phyloP scores from a whole-genome alignment of 176 grass and related monocot species.

The Panicum miliaceum region DNA sequence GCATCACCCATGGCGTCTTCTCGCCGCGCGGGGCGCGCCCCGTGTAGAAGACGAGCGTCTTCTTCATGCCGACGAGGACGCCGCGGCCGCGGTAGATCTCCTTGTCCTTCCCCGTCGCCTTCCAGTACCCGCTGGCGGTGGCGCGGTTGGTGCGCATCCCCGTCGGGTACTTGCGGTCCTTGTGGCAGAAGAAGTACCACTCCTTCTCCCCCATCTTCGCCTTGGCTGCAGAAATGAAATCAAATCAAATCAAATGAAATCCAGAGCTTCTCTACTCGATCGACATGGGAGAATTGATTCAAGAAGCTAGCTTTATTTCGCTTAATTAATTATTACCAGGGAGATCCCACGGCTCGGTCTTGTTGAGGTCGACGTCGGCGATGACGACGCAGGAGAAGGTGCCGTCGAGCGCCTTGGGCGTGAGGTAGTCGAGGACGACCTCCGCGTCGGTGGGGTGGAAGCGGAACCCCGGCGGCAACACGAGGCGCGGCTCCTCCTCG shows the following conservation, averaged over 20 bases:
- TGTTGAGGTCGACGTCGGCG: conserved; percentile 90
- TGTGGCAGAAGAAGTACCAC: conserved; percentile 89
- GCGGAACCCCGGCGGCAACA: conserved; percentile 81
- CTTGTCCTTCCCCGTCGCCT: conserved; percentile 93
- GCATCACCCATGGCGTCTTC: conserved; percentile 95
- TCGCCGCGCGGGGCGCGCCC: conserved; percentile 81
- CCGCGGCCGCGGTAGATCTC: conserved; percentile 74
- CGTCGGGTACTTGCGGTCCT: conserved; percentile 93
- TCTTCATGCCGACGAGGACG: conserved; percentile 89
- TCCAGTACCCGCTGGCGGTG: conserved; percentile 82
- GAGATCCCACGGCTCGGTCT: conserved; percentile 91
- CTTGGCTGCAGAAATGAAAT: conserved; percentile 43
- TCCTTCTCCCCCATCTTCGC: conserved; percentile 95
- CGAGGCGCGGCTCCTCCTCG: conserved; percentile 37
- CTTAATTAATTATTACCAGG: conserved; percentile 7
- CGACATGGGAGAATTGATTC: no score
- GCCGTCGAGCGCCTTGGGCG: conserved; percentile 47
- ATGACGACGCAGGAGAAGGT: conserved; percentile 61
- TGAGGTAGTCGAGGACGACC: conserved; percentile 71
- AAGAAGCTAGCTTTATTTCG: no score
- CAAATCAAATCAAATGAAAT: no score
- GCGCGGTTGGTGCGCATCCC: conserved; percentile 86
- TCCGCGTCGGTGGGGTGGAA: conserved; percentile 97
- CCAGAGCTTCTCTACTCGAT: no score
- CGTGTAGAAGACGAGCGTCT: conserved; percentile 96